phyloP scores from a whole-genome alignment of 345 rosid genomes.

The Bruguiera parviflora region DNA sequence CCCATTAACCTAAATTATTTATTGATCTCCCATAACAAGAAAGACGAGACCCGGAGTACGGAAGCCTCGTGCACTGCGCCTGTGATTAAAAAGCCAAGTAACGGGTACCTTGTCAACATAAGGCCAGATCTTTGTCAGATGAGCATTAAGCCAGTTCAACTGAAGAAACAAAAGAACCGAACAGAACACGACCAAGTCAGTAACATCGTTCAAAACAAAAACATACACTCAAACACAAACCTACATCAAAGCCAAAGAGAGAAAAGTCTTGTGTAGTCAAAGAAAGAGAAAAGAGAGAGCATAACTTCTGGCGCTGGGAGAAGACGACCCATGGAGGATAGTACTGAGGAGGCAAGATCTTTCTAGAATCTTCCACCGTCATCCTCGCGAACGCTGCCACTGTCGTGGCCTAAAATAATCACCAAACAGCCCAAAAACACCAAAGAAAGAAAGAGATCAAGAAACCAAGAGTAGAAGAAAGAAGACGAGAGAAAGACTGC shows the following conservation, averaged over 20 bases:
- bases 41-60: too few relatives aligned
- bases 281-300: constrained; percentile 11
- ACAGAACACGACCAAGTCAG: constrained; percentile 10
- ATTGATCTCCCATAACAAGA: background rate
- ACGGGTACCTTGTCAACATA: constrained; percentile 60
- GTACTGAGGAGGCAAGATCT: constrained; percentile 69
- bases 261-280: background rate
- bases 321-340: constrained; percentile 99
- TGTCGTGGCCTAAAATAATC: constrained; percentile 57
- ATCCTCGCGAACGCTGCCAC: constrained; percentile 94
- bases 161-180: constrained; percentile 30
- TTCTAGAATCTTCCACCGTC: constrained; percentile 90
- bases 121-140: constrained; percentile 96
- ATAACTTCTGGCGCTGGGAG: constrained; percentile 89
- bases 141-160: constrained; percentile 90
- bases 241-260: too few relatives aligned
- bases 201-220: background rate
- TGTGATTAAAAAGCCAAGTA: too few relatives aligned
- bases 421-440: constrained; percentile 3
- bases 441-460: background rate
- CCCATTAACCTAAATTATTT: background rate
- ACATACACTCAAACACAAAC: too few relatives aligned
- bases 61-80: too few relatives aligned
- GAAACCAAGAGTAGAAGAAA: background rate
- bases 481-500: background rate